Percentiles rank a stretch among this genome's conserved stretches.
These are phyloP conservation scores for Cercophora sp. DNA, from an alignment of 495 filamentous ascomycete species.

Conservation along the genomic window DNA sequence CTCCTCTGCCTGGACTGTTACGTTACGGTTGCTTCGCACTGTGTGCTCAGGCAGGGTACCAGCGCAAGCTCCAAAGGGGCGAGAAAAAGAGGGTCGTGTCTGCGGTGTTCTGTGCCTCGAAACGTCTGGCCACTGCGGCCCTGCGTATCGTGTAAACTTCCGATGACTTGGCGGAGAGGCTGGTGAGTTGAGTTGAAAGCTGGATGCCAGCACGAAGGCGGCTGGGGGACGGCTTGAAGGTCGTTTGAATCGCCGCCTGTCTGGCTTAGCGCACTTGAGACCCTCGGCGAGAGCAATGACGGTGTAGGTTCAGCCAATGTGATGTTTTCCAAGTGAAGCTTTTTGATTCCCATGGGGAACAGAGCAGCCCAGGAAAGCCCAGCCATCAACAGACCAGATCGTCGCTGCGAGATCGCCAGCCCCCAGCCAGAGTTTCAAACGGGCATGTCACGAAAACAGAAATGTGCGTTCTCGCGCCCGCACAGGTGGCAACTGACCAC, in stretches of 20 bases:
- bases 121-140: constrained; percentile 11
- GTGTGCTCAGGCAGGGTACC: background rate
- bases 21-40: constrained; percentile 4
- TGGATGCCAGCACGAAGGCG: no score
- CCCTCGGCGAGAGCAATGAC: no score
- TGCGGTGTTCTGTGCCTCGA: constrained; percentile 6
- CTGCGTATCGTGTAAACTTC: constrained; percentile 15
- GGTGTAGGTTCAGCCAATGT: no score
- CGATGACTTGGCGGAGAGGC: constrained; percentile 2
- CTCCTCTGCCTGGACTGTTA: background rate
- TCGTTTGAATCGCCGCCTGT: no score
- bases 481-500: constrained; percentile 2
- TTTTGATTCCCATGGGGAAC: no score
- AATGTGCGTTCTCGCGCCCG: background rate
- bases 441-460: background rate
- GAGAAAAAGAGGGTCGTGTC: constrained; percentile 1
- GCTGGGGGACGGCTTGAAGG: no score
- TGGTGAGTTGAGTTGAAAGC: background rate
- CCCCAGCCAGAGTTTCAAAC: background rate
- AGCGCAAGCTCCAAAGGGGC: background rate
- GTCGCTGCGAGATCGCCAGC: no score
- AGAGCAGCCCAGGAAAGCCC: no score
- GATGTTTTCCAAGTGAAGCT: no score
- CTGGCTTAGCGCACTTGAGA: no score
- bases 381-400: no score